Evolutionary conservation across 768 basidiomycete genomes (phyloP).

Genomic region (Naganishia onofrii): DNA sequence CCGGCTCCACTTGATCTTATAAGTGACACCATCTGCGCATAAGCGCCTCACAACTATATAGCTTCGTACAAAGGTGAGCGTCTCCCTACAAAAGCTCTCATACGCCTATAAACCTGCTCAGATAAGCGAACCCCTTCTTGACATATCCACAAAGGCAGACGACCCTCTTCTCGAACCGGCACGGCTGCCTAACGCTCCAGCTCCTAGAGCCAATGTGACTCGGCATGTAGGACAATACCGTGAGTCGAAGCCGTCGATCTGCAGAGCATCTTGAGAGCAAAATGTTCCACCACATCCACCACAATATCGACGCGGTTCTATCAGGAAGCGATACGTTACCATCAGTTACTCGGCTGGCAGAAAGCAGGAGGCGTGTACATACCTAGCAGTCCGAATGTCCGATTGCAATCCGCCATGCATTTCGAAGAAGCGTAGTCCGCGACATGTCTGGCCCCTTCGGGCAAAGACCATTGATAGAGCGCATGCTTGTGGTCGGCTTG

Average conservation of each 20-base stretch:
- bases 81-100: not conserved
- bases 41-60: no score
- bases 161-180: conserved; percentile 30
- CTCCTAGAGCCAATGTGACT: conserved; percentile 39
- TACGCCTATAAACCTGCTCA: not conserved
- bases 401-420: conserved; percentile 49
- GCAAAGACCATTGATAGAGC: conserved; percentile 50
- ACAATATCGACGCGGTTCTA: conserved; percentile 48
- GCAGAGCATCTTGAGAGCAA: conserved; percentile 39
- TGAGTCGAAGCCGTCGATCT: conserved; percentile 30
- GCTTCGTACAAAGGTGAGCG: not conserved
- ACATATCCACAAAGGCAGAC: conserved; percentile 22
- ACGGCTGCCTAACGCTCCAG: conserved; percentile 30
- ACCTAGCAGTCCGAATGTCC: conserved; percentile 49
- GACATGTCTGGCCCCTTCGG: conserved; percentile 51
- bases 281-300: conserved; percentile 51
- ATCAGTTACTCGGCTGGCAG: not conserved
- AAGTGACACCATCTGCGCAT: no score
- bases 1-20: no score
- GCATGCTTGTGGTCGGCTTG: conserved; percentile 34
- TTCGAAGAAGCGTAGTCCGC: conserved; percentile 38
- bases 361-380: conserved; percentile 14
- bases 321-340: not conserved
- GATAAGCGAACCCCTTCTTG: conserved; percentile 16
- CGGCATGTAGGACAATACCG: conserved; percentile 48